These are phyloP conservation scores for Hebeloma cylindrosporum DNA, from an alignment of 768 basidiomycete genomes.

Conservation along the genomic window DNA sequence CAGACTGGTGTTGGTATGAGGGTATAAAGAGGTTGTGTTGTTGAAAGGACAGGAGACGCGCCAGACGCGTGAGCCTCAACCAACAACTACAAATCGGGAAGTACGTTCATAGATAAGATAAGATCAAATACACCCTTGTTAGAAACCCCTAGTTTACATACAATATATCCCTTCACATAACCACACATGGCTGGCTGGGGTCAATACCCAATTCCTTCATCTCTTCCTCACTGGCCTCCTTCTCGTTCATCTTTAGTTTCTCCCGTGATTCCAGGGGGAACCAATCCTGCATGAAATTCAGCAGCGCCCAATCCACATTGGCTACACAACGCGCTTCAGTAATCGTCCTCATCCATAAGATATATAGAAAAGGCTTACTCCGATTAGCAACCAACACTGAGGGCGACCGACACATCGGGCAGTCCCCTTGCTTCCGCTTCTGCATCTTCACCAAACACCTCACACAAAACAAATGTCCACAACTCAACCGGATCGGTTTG, in stretches of 20 bases:
- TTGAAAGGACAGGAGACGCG: conserved; percentile 16
- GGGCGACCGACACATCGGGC: conserved; percentile 82
- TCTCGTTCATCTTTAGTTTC: conserved; percentile 75
- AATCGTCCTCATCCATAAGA: conserved; percentile 5
- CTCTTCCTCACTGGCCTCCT: conserved; percentile 71
- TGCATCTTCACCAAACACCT: conserved; percentile 91
- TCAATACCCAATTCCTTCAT: conserved; percentile 63
- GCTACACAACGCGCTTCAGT: conserved; percentile 35
- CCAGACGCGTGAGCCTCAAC: conserved; percentile 27
- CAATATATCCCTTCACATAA: conserved; percentile 35
- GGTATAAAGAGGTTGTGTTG: not conserved
- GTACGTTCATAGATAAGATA: conserved; percentile 20
- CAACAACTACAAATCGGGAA: conserved; percentile 30
- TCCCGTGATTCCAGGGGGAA: conserved; percentile 80
- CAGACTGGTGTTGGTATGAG: conserved; percentile 1
- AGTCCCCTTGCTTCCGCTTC: conserved; percentile 68
- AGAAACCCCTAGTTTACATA: conserved; percentile 1
- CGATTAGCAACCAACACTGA: conserved; percentile 76
- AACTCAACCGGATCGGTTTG: conserved; percentile 83
- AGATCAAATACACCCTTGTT: conserved; percentile 6
- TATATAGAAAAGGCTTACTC: conserved; percentile 47
- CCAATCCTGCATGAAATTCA: conserved; percentile 91
- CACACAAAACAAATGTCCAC: conserved; percentile 79
- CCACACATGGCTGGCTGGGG: conserved; percentile 39
- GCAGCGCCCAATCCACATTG: conserved; percentile 76